Base-by-base conservation (phyloP, 1,284 basidiomycete species). In the Boletus calvinii region DNA sequence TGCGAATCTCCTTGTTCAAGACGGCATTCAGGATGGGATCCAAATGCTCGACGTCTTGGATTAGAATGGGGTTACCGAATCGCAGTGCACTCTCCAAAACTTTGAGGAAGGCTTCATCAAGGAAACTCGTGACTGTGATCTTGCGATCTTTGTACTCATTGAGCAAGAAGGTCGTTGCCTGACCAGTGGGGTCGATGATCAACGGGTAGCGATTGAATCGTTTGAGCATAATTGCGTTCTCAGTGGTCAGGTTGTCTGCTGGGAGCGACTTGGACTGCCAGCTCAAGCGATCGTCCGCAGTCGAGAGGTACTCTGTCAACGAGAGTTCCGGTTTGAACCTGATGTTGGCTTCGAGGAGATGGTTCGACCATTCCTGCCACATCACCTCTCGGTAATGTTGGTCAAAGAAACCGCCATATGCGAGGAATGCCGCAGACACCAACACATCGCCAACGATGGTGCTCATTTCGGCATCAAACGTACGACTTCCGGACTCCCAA, bases 141-240 rank as follows among this genome's bases (percentile, higher is more conserved):
- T 99, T 99, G 62, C 94, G 87, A 48, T 95, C 91, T 70, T 87
- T 90, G 78, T 96, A 97, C 69, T 98, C 91, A 64, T 97, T 96
- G 59, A 95, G 79, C 51, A 99, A 74, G 83, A 96, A 99, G 2
- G 85, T 81, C 0, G 94, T 95, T 1, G 97, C 96, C 69, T 99
- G 97, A n/a, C 97, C 97, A 0, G 96, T 98, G 1, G 97, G 97
- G 69, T 99, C 97, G 64, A 99, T 94, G 60, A 99, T 93, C 49
- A 99, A 83, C 3, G 97, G 98, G 69, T 98, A 99, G 15, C 97
- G 92, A 67, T 94, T 94, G 83, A 96, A 98, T 42, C 94, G 87
- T 69, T 97, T 95, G 68, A 99, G 84, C 92, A 97, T 99, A 74
- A 99, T 96, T 10, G 97, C 97, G 67, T 99, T 99, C 73, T 99